A percentile compares a stretch with the other conserved stretches of the same genome.
These are phyloP conservation scores for Phytopythium kandeliae DNA, from an alignment of 352 stramenopile genomes.

Conservation along the genomic window DNA sequence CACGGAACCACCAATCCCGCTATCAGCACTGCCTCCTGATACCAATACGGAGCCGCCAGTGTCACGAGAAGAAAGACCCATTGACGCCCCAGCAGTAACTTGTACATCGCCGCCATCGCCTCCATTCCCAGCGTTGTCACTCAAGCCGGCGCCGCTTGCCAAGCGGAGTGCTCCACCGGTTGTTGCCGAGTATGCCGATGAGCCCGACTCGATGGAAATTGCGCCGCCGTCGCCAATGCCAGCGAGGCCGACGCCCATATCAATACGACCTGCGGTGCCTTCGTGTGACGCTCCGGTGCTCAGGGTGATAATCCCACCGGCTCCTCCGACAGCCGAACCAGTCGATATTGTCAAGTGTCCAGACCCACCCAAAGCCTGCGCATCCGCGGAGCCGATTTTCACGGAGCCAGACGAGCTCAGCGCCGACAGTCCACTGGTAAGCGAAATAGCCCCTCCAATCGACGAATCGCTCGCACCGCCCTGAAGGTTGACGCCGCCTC, in stretches of 20 bases:
- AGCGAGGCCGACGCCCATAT: slow-evolving; percentile 33
- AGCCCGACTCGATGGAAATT: slow-evolving; percentile 44
- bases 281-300: slow-evolving; percentile 33
- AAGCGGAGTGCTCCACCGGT: slow-evolving; percentile 48
- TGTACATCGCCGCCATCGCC: slow-evolving; percentile 54
- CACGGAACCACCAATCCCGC: slow-evolving; percentile 46
- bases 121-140: slow-evolving; percentile 66
- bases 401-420: slow-evolving; percentile 42
- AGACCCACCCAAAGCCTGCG: slow-evolving; percentile 32
- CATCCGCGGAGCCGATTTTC: slow-evolving; percentile 26
- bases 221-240: slow-evolving; percentile 39
- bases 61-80: slow-evolving; percentile 50
- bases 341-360: slow-evolving; percentile 29
- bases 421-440: slow-evolving; percentile 35
- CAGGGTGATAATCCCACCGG: slow-evolving; percentile 36
- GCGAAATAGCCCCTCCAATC: slow-evolving; percentile 29
- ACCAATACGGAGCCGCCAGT: slow-evolving; percentile 40
- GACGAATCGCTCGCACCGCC: slow-evolving; percentile 35
- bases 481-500: slow-evolving; percentile 24
- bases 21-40: slow-evolving; percentile 39
- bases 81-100: slow-evolving; percentile 42
- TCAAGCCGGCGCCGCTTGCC: slow-evolving; percentile 41
- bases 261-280: slow-evolving; percentile 29
- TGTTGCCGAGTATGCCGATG: slow-evolving; percentile 35
- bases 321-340: slow-evolving; percentile 28